Conservation (phyloP, 169 alveolate species). For the Cyclospora cayetanensis region DNA sequence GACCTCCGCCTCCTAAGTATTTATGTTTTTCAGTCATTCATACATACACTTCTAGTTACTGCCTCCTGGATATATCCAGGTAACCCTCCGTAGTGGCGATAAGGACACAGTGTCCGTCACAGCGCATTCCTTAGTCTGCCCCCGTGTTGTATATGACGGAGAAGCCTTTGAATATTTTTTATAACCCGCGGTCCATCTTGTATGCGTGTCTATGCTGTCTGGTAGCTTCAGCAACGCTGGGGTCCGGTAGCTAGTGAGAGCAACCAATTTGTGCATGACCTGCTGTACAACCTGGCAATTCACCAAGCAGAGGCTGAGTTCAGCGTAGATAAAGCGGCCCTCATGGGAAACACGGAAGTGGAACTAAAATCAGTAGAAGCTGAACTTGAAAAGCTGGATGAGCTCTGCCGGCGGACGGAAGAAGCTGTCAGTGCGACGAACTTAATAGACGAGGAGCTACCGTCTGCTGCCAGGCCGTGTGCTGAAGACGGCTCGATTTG, state of each 20-base stretch:
- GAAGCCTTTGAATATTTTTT: not conserved
- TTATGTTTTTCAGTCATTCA: no score
- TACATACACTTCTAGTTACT: no score
- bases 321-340: not conserved
- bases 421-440: no score
- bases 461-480: not conserved
- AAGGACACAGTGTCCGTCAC: no score
- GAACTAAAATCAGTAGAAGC: slow-evolving; percentile 26
- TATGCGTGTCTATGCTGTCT: not conserved
- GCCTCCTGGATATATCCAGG: no score
- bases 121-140: no score
- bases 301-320: slow-evolving; percentile 34
- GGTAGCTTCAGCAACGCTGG: slow-evolving; percentile 43
- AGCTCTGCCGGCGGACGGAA: no score
- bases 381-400: slow-evolving; percentile 31
- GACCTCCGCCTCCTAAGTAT: no score
- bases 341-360: not conserved
- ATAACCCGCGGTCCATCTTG: not conserved
- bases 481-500: not conserved
- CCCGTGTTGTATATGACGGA: no score
- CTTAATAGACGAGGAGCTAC: not conserved
- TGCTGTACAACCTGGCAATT: slow-evolving; percentile 23
- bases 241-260: slow-evolving; percentile 35
- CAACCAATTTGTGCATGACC: slow-evolving; percentile 19
- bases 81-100: no score